These are phyloP conservation scores for Penicillium paxilli DNA, from an alignment of 495 filamentous ascomycete species.

Conservation along the genomic window DNA sequence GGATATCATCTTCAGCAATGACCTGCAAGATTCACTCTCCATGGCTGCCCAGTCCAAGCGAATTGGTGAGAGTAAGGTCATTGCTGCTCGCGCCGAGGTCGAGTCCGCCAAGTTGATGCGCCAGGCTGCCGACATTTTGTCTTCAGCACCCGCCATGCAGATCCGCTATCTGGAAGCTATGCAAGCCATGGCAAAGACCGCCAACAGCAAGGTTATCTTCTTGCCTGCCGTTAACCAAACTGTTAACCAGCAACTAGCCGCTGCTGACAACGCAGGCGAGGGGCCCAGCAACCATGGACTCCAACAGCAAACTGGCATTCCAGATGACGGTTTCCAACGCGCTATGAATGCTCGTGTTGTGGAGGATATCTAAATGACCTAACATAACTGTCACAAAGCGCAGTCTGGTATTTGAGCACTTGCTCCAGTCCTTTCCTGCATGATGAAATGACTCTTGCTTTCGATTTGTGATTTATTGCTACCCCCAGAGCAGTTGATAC, in stretches of 20 bases:
- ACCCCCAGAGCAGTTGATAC: no score
- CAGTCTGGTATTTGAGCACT: not conserved
- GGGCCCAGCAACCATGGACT: conserved; percentile 54
- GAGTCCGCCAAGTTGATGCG: conserved; percentile 97
- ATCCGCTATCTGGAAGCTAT: conserved; percentile 99
- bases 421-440: not conserved
- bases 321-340: conserved; percentile 68
- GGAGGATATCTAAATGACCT: conserved; percentile 70
- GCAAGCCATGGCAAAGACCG: conserved; percentile 97
- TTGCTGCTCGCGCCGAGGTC: conserved; percentile 94
- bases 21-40: conserved; percentile 94
- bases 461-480: conserved; percentile 18
- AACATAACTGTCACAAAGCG: not conserved
- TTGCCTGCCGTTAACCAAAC: conserved; percentile 62
- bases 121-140: conserved; percentile 94
- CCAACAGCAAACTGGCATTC: conserved; percentile 20
- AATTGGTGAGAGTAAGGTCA: conserved; percentile 97
- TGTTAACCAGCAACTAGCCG: conserved; percentile 46
- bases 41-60: conserved; percentile 99
- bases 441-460: conserved; percentile 20
- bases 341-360: conserved; percentile 84
- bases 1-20: conserved; percentile 96
- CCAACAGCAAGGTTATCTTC: conserved; percentile 97
- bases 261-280: conserved; percentile 58
- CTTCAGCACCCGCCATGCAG: conserved; percentile 95